Conservation (phyloP, 78 protist genomes). For the Dictyostelium purpureum region DNA sequence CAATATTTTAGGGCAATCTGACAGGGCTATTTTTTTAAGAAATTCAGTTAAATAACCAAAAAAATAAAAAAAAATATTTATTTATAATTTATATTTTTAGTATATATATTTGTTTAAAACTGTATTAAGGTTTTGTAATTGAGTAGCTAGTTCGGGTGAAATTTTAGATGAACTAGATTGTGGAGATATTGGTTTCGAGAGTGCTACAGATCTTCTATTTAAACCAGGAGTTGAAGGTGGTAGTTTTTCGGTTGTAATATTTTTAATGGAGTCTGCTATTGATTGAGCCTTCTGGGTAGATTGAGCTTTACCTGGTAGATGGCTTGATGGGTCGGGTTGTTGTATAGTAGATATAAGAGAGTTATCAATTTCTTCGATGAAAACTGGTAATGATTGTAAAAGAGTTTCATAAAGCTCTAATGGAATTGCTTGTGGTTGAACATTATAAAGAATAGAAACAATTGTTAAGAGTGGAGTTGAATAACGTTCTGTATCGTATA, state of each 20-base stretch:
- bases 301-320: slow-evolving; percentile 55
- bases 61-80: too few species aligned
- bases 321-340: slow-evolving; percentile 56
- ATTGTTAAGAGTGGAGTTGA: slow-evolving; percentile 37
- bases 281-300: slow-evolving; percentile 14
- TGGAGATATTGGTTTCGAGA: not conserved
- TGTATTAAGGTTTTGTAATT: slow-evolving; percentile 15
- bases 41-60: too few species aligned
- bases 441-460: slow-evolving; percentile 46
- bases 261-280: slow-evolving; percentile 17
- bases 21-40: too few species aligned
- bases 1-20: too few species aligned
- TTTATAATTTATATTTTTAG: too few species aligned
- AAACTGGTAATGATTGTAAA: slow-evolving; percentile 6
- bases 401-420: slow-evolving; percentile 33
- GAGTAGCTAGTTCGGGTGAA: not conserved
- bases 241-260: slow-evolving; percentile 3
- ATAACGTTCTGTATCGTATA: slow-evolving; percentile 52
- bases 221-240: not conserved
- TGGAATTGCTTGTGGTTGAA: slow-evolving; percentile 13
- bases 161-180: not conserved
- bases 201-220: not conserved
- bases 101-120: slow-evolving; percentile 66
- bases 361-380: slow-evolving; percentile 60
- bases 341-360: slow-evolving; percentile 51